phyloP scores from a whole-genome alignment of 306 rosid genomes.

The Nissolia schottii region DNA sequence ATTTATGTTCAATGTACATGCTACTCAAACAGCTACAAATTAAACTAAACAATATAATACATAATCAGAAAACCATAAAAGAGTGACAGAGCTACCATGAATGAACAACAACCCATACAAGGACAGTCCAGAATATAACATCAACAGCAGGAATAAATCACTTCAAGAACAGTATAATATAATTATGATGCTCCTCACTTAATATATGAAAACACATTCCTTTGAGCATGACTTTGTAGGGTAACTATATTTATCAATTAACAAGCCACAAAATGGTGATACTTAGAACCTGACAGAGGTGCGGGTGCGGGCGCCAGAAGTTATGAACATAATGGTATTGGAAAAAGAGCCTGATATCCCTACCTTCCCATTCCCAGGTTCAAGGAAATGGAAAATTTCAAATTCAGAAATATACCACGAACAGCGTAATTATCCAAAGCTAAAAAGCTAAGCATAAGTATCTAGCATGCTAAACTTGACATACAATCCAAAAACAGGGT shows the following conservation, averaged over 20 bases:
- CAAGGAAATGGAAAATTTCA: slow-evolving; percentile 14
- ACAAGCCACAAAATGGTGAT: slow-evolving; percentile 2
- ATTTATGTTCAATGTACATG: neutral
- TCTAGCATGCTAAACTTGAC: slow-evolving; percentile 14
- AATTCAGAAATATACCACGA: neutral
- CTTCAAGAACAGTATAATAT: slow-evolving; percentile 25
- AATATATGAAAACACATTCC: slow-evolving; percentile 29
- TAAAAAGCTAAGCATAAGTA: slow-evolving; percentile 12
- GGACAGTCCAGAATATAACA: neutral
- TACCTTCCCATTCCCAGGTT: slow-evolving; percentile 2
- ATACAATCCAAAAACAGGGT: slow-evolving; percentile 9
- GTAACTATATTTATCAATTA: neutral
- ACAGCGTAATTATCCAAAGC: neutral
- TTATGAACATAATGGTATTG: neutral
- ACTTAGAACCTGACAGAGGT: slow-evolving; percentile 15
- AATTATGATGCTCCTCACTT: slow-evolving; percentile 39
- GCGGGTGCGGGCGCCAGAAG: slow-evolving; percentile 5
- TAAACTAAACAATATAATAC: neutral
- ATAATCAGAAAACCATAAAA: neutral
- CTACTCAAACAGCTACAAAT: neutral
- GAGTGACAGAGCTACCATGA: neutral
- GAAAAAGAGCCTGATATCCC: slow-evolving; percentile 1
- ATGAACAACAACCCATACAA: neutral
- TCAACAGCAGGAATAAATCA: slow-evolving; percentile 20
- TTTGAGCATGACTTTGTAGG: slow-evolving; percentile 14